These are phyloP conservation scores for Citeromyces siamensis DNA, from an alignment of 1,139 yeast species.

Conservation along the genomic window DNA sequence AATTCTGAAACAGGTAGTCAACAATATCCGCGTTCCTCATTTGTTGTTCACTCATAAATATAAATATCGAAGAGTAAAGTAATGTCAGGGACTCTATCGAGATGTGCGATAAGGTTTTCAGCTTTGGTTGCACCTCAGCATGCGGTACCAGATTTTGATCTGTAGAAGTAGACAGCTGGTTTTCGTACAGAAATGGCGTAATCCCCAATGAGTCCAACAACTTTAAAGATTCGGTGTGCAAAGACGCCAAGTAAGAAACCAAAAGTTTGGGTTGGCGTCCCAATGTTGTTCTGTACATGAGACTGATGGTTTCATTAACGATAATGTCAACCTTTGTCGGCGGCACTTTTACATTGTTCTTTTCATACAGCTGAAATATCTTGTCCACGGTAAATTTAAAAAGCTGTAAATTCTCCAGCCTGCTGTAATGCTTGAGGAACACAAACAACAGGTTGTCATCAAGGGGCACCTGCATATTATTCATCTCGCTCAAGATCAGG, in stretches of 20 bases:
- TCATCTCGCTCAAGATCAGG: slow-evolving; percentile 2
- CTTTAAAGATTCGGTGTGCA: background rate
- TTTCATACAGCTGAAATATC: background rate
- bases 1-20: background rate
- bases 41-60: background rate
- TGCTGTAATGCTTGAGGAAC: slow-evolving; percentile 1
- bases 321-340: background rate
- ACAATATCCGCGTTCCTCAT: background rate
- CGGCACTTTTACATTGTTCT: background rate
- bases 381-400: slow-evolving; percentile 1
- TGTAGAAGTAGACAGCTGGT: background rate
- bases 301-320: background rate
- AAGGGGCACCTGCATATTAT: background rate
- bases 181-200: background rate
- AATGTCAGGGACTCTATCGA: background rate
- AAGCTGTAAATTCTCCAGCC: background rate
- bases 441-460: background rate
- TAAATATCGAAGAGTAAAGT: background rate
- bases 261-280: background rate
- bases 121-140: slow-evolving; percentile 2
- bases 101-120: background rate
- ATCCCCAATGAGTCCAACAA: background rate
- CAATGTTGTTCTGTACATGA: background rate
- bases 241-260: background rate
- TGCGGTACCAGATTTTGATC: background rate